Base-by-base conservation (phyloP, 768 basidiomycete species). In the Rhodotorula diobovata region DNA sequence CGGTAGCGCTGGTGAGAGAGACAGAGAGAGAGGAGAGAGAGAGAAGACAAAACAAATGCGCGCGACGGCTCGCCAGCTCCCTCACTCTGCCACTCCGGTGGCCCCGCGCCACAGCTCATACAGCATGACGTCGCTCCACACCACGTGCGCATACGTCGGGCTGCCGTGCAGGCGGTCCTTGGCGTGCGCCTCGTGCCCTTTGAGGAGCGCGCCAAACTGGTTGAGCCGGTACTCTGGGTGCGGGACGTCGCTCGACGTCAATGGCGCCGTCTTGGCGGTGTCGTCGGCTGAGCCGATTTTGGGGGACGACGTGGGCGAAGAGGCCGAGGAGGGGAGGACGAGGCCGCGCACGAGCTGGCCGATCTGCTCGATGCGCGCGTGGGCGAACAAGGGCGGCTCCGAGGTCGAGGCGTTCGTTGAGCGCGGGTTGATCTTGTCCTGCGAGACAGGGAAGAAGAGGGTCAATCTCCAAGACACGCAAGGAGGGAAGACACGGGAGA, bases 121-220 rank as follows among this genome's bases (percentile, higher is more conserved):
- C 3, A 78, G 67, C 61, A 77, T 74, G n/a, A 73, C 57, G 58
- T 78, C 76, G 15, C n/a, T 62, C 72, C 74, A 77, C 34, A 76
- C 6, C 35, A 61, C 61, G 20, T 63, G 74, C 20, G 74, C 76
- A 1, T 71, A 60, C 1, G 71, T 61, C 18, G 76, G 77, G 43
- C 72, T 72, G 35, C 76, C 77, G 54, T 78, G 77, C 21, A 78
- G 63, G 11, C 76, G 57, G 55, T 78, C 76, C 32, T 48, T 60
- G 55, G 76, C 73, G 61, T 77, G 76, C 25, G 76, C 74, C 35
- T 69, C 69, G 37, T 73, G 70, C 18, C 74, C 76, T 60, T 75
- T 73, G 39, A 77, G 43, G 43, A 77, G 37, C 48, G 50, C 54
- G 21, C 73, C 74, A 67, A 74, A 76, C 30, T 71, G 61, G 67